Evolutionary conservation across 306 rosid species (phyloP).

Genomic region (Sindora glabra): DNA sequence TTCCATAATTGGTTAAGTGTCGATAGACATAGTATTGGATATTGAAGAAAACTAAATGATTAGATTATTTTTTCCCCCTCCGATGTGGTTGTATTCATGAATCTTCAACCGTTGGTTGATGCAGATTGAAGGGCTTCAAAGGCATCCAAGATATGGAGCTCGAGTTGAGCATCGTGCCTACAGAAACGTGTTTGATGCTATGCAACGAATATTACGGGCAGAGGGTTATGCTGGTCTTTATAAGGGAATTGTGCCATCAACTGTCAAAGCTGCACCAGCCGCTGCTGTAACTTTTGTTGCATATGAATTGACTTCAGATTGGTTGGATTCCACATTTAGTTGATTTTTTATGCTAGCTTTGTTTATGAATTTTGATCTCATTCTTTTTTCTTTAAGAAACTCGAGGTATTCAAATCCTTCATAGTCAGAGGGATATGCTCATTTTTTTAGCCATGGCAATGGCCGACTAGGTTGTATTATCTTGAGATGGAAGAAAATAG

Average conservation of each 20-base stretch:
- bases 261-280: slow-evolving; percentile 93
- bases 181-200: slow-evolving; percentile 67
- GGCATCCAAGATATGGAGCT: slow-evolving; percentile 92
- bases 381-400: slow-evolving; percentile 21
- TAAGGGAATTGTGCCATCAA: slow-evolving; percentile 89
- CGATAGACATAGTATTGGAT: neutral
- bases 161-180: slow-evolving; percentile 69
- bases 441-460: too few relatives aligned
- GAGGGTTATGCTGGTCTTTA: slow-evolving; percentile 93
- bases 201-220: slow-evolving; percentile 37
- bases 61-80: neutral
- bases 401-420: slow-evolving; percentile 6
- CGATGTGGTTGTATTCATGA: neutral
- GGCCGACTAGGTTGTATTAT: too few relatives aligned
- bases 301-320: slow-evolving; percentile 65
- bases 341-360: slow-evolving; percentile 15
- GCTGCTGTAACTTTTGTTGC: slow-evolving; percentile 89
- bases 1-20: too few relatives aligned
- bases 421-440: slow-evolving; percentile 7
- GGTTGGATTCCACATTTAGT: slow-evolving; percentile 51
- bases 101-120: slow-evolving; percentile 7
- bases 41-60: neutral
- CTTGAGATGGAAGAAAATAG: too few relatives aligned
- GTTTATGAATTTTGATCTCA: neutral
- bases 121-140: slow-evolving; percentile 81